These are phyloP conservation scores for Echites panduratus DNA, from an alignment of 257 asterid genomes.

Conservation along the genomic window DNA sequence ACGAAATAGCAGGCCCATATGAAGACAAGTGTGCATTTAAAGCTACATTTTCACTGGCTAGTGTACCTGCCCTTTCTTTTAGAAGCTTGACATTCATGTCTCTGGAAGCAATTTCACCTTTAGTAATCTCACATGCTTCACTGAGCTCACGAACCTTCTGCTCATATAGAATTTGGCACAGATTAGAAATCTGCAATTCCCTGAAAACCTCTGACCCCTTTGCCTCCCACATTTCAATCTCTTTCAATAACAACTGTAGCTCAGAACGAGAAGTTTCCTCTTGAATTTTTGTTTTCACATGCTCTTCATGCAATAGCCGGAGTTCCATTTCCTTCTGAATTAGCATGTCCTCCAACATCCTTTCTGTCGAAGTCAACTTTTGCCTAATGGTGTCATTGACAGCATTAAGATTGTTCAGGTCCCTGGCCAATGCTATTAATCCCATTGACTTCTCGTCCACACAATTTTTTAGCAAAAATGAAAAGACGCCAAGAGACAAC, in stretches of 20 bases:
- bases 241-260: constrained; percentile 41
- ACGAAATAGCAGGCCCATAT: constrained; percentile 54
- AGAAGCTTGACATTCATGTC: constrained; percentile 24
- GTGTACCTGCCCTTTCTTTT: constrained; percentile 24
- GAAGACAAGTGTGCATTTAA: constrained; percentile 52
- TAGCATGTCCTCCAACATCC: constrained; percentile 41
- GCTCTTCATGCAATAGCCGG: constrained; percentile 35
- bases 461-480: constrained; percentile 45
- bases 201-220: constrained; percentile 43
- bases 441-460: constrained; percentile 45
- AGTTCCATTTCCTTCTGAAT: constrained; percentile 40
- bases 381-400: constrained; percentile 35
- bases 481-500: constrained; percentile 44
- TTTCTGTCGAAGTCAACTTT: constrained; percentile 44
- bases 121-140: constrained; percentile 36
- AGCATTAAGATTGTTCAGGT: constrained; percentile 32
- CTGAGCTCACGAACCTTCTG: constrained; percentile 66
- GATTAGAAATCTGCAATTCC: constrained; percentile 51
- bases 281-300: constrained; percentile 31
- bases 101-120: constrained; percentile 29
- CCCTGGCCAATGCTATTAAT: constrained; percentile 40
- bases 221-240: constrained; percentile 50
- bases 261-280: constrained; percentile 43
- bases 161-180: constrained; percentile 56
- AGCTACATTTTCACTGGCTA: constrained; percentile 39